Base-by-base conservation (phyloP, 2,329 filamentous ascomycete genomes). In the Cladosporium sp. region DNA sequence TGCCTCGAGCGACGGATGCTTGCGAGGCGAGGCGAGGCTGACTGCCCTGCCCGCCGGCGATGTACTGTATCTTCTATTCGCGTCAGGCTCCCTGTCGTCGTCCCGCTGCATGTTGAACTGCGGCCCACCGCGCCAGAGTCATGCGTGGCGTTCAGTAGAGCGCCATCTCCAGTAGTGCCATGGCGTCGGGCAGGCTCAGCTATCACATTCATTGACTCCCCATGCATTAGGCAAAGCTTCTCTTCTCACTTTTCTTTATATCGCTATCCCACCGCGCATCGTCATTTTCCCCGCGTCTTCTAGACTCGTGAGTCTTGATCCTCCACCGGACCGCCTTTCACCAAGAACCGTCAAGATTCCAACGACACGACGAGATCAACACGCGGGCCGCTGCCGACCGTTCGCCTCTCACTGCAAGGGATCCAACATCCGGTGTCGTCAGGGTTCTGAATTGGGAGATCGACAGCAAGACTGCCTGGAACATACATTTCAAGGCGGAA, bases 351-450 rank as follows among this genome's bases (percentile, higher is more conserved):
- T 37, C 55, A 43, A 43, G 50, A 55, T 53, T 52, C 43, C 46
- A 19, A 43, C 35, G 37, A 37, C 18, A 42, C 45, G 16, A 52
- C 48, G 43, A 51, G 46, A 51, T 52, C 52, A 55, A 45, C 49
- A 54, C 37, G 45, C 58, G 56, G 56, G 45, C 50, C 56, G 54
- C 42, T 51, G 34, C 52, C 51, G 48, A 43, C 32, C 48, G 38
- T 50, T 50, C 35, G 44, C 50, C 37, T 54, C 43, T 49, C 50
- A 42, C 41, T 52, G 56, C 58, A 59, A 59, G 58, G 56, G 58
- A 56, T 49, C 45, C 22, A 28, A 28, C 33, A 8, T 16, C 51
- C 45, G 51, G 28, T 33, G 33, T 40, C 48, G 34, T 38, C 43
- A 41, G 41, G 37, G 32, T 46, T 54, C 54, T 55, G 43, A 53